Conservation (phyloP, 768 basidiomycete genomes). For the Sporobolomyces roseus region DNA sequence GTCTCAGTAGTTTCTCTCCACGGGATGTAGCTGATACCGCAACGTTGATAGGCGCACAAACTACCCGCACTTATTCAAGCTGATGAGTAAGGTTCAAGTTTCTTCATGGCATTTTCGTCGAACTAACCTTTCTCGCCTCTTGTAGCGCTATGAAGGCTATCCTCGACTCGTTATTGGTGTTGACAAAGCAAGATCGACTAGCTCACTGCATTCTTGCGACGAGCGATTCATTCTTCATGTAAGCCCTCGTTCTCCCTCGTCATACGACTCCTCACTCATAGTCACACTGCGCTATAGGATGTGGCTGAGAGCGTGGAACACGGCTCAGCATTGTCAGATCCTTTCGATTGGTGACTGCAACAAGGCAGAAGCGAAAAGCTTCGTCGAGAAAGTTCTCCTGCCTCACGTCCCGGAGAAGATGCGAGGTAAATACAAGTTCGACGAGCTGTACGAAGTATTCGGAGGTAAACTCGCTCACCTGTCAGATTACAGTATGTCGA, state of each 20-base stretch:
- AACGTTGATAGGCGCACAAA: slow-evolving; percentile 54
- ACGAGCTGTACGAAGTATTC: slow-evolving; percentile 69
- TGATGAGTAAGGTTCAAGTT: not conserved
- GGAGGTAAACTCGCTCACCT: slow-evolving; percentile 81
- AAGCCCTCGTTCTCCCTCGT: slow-evolving; percentile 54
- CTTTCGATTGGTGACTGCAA: slow-evolving; percentile 76
- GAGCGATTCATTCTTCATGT: slow-evolving; percentile 16
- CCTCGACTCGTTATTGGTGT: slow-evolving; percentile 76
- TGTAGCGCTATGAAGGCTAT: slow-evolving; percentile 68
- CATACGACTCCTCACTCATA: not conserved
- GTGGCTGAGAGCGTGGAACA: slow-evolving; percentile 11
- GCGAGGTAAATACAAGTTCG: slow-evolving; percentile 61
- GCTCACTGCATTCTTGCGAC: slow-evolving; percentile 60
- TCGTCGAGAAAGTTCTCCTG: slow-evolving; percentile 62
- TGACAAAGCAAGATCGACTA: slow-evolving; percentile 81
- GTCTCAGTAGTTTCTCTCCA: slow-evolving; percentile 49
- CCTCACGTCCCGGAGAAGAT: slow-evolving; percentile 68
- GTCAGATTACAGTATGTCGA: slow-evolving; percentile 64
- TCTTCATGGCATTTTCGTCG: not conserved
- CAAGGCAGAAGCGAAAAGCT: slow-evolving; percentile 65
- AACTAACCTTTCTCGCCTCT: not conserved
- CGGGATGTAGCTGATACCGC: not conserved
- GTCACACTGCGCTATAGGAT: not conserved
- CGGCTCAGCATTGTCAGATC: slow-evolving; percentile 54
- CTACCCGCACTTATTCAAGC: slow-evolving; percentile 49